Evolutionary conservation across 106 monocot species (phyloP), one percentile per base, ranked within the genome.

Genomic region (Dioscorea alata): DNA sequence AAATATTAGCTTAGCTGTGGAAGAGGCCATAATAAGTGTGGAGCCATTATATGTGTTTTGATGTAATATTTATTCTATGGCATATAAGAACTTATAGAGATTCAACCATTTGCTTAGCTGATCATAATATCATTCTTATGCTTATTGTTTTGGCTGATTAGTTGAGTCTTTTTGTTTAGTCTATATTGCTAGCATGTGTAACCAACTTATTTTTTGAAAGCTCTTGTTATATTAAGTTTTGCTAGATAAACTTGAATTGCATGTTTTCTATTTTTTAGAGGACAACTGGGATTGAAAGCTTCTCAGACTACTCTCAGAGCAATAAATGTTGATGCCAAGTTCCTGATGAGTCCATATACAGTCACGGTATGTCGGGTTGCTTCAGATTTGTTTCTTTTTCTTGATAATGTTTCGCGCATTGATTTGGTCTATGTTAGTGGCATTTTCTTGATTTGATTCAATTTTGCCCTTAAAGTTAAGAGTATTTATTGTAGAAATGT

Each of bases 321-420:
- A 57, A 66, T 83, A 60, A 67, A 80, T 48, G 91, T 85, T 31
- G 94, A 91, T 4, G 91, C 91, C 35, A 88, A 81, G 72, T 91
- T 95, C 80, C 80, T 95, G 28, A 91, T 91, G 91, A 88, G 91
- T 78, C 94, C 94, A 77, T 60, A 59, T 64, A 91, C 88, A 33
- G 63, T 95, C 66, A 77, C 77, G 83, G 94, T 90, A 78, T 57
- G 6, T 52, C 61, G 33, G 64, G 10, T 48, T 18, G 60, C 66
- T 74, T 73, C 5, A 52, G 6, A 23, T 67, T 5, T 52, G 42
- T 64, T 64, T 12, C 19, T 0, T 60, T 59, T 64, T 31, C 17
- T 22, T 23, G 19, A 15, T 54, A 54, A 18, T 2, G 19, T 4
- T 14, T 54, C 54, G 18, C 5, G 25, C 18, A 42, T 49, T 34